These are phyloP conservation scores for Syzygium oleosum DNA, from an alignment of 345 rosid species.

Conservation along the genomic window DNA sequence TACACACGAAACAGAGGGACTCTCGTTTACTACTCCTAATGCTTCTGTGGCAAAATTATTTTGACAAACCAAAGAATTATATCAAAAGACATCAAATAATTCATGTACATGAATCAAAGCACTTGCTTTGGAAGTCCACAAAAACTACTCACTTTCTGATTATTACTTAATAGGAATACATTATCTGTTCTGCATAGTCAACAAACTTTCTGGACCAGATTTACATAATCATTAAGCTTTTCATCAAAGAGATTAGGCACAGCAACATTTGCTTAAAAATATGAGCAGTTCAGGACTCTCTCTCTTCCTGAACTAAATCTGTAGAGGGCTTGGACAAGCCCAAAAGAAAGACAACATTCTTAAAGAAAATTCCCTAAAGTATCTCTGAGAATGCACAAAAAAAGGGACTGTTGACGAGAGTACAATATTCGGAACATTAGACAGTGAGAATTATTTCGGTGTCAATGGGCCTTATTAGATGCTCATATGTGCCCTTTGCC, in stretches of 20 bases:
- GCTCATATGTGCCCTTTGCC: too few relatives aligned
- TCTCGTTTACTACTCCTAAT: background rate
- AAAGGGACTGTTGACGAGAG: background rate
- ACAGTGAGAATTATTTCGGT: too few relatives aligned
- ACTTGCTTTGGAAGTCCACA: background rate
- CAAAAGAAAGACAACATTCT: too few relatives aligned
- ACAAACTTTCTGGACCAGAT: background rate
- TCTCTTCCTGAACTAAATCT: too few relatives aligned
- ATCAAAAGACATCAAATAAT: background rate
- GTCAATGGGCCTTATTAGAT: too few relatives aligned
- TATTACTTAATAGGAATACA: background rate
- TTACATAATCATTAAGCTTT: background rate
- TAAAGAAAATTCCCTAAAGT: too few relatives aligned
- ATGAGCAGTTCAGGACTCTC: background rate
- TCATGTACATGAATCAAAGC: background rate
- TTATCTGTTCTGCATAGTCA: background rate
- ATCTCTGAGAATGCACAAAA: too few relatives aligned
- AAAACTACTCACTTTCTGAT: background rate
- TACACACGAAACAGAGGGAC: background rate
- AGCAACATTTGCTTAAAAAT: background rate
- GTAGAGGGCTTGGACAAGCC: too few relatives aligned
- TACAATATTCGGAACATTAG: background rate
- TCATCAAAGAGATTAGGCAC: background rate
- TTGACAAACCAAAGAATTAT: background rate
- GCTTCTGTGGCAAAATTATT: background rate